phyloP scores from a whole-genome alignment of 257 asterid species.

The Salvia splendens region DNA sequence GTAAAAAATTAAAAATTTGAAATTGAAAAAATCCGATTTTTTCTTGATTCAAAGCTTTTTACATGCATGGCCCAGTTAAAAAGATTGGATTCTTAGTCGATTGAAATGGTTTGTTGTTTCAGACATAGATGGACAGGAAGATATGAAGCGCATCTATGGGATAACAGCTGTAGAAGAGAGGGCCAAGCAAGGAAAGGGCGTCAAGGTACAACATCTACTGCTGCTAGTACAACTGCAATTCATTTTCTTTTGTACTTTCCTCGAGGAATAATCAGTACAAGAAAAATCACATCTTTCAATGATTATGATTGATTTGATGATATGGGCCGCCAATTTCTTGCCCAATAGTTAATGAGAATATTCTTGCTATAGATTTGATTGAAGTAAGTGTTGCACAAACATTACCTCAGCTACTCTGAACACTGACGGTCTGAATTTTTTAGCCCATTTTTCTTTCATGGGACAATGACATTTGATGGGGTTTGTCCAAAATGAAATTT shows the following conservation, averaged over 20 bases:
- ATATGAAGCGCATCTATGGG: constrained; percentile 99
- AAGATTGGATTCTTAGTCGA: not conserved
- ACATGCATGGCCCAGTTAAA: constrained; percentile 12
- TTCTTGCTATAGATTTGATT: constrained; percentile 20
- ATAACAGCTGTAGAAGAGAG: constrained; percentile 98
- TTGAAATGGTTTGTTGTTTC: not conserved
- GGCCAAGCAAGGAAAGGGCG: constrained; percentile 99
- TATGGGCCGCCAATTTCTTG: constrained; percentile 77
- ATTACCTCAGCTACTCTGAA: constrained; percentile 64
- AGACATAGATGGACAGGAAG: constrained; percentile 99
- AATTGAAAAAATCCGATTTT: not conserved
- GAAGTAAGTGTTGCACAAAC: not conserved
- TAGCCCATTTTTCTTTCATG: constrained; percentile 35
- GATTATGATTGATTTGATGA: constrained; percentile 59
- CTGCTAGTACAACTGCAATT: constrained; percentile 14
- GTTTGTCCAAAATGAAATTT: constrained; percentile 67
- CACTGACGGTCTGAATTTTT: constrained; percentile 60
- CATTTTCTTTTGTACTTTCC: constrained; percentile 28
- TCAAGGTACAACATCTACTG: constrained; percentile 60
- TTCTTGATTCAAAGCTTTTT: no score
- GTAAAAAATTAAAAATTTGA: constrained; percentile 28
- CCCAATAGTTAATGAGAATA: constrained; percentile 30
- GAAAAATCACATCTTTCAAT: constrained; percentile 11
- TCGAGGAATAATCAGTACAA: constrained; percentile 19
- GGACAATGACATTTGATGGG: constrained; percentile 34